Percentiles rank a stretch among this genome's conserved stretches.
phyloP scores from a whole-genome alignment of 2,329 filamentous ascomycete species.

The Aspergillus pseudotamarii region DNA sequence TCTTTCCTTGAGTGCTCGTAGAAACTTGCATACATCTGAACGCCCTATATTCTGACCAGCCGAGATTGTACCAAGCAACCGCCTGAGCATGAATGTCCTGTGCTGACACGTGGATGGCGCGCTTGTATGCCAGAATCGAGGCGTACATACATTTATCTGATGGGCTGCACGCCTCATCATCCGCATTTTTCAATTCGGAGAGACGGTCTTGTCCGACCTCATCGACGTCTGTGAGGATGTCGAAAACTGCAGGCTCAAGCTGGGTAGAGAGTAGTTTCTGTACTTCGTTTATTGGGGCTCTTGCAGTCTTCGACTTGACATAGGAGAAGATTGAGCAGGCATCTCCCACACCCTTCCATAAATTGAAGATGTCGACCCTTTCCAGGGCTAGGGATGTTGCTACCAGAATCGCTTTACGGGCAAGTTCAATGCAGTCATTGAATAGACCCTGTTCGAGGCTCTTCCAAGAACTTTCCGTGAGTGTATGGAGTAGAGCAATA shows the following conservation, averaged over 20 bases:
- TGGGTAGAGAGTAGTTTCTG: constrained; percentile 60
- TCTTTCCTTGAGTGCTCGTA: constrained; percentile 50
- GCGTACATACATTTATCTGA: constrained; percentile 64
- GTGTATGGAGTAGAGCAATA: constrained; percentile 83
- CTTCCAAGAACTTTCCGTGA: constrained; percentile 78
- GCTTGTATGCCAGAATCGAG: constrained; percentile 82
- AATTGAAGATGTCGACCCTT: constrained; percentile 77
- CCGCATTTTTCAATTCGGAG: constrained; percentile 35
- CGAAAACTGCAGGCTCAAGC: constrained; percentile 56
- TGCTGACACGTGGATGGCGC: constrained; percentile 72
- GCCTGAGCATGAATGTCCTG: constrained; percentile 84
- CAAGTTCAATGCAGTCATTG: constrained; percentile 75
- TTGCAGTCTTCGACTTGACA: constrained; percentile 67
- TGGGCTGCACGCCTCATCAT: constrained; percentile 35
- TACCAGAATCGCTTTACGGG: constrained; percentile 68
- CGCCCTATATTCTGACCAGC: constrained; percentile 87
- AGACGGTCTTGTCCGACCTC: constrained; percentile 54
- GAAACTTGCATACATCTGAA: constrained; percentile 63
- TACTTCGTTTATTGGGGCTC: constrained; percentile 64
- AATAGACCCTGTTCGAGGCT: constrained; percentile 82
- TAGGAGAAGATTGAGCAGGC: constrained; percentile 82
- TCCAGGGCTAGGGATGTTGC: constrained; percentile 64
- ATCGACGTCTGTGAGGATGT: constrained; percentile 70
- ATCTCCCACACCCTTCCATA: constrained; percentile 92
- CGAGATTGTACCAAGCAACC: constrained; percentile 95